phyloP scores from a whole-genome alignment of 164 flowering plant genomes.

The Berberis vulgaris region DNA sequence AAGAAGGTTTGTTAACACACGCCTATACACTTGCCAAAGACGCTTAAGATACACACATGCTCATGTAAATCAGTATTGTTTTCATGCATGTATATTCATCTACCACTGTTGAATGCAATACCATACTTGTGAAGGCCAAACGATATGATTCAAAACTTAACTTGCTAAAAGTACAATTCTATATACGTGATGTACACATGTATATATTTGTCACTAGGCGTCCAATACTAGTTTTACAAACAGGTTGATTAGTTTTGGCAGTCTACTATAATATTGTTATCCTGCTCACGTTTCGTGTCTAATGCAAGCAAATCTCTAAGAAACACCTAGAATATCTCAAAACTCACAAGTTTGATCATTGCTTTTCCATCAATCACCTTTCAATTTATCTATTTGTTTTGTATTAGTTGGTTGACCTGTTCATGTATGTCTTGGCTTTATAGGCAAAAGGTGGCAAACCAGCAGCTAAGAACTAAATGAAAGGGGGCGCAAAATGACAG shows the following conservation, averaged over 20 bases:
- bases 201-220: too few species aligned
- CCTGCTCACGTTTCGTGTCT: too few species aligned
- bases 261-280: too few species aligned
- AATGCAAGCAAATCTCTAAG: too few species aligned
- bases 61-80: neutral
- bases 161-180: neutral
- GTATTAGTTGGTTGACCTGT: neutral
- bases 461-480: slow-evolving; percentile 20
- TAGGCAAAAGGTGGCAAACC: slow-evolving; percentile 30
- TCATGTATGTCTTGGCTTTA: slow-evolving; percentile 1
- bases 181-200: too few species aligned
- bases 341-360: too few species aligned
- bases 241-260: too few species aligned
- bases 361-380: neutral
- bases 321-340: too few species aligned
- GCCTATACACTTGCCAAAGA: neutral
- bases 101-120: neutral
- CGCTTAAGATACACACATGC: too few species aligned
- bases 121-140: neutral
- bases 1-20: slow-evolving; percentile 22
- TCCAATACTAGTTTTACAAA: too few species aligned
- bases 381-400: neutral
- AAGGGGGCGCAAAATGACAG: neutral
- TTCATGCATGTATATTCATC: neutral
- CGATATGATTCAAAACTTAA: neutral